Conservation (phyloP, 148 eudicot species). For the Arbutus unedo region DNA sequence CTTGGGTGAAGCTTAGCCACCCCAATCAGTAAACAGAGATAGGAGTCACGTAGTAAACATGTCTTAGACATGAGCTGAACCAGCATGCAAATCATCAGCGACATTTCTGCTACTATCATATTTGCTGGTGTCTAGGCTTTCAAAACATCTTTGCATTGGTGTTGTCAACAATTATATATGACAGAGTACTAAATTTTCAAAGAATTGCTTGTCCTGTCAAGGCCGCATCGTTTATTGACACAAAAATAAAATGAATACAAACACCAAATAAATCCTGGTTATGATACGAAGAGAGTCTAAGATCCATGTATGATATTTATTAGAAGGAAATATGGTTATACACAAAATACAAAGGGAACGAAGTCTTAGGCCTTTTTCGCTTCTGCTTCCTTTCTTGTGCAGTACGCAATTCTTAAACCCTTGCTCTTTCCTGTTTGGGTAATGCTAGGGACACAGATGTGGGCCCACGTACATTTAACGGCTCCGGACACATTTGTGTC, state of each 20-base stretch:
- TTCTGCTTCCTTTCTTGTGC: too few relatives aligned
- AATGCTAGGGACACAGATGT: too few relatives aligned
- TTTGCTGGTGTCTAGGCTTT: background rate
- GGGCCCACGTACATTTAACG: too few relatives aligned
- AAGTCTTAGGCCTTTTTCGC: background rate
- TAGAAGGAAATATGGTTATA: background rate
- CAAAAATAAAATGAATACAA: background rate
- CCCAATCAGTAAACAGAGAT: background rate
- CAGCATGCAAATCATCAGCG: background rate
- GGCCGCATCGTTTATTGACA: background rate
- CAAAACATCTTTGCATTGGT: background rate
- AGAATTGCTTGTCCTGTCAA: background rate
- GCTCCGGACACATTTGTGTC: too few relatives aligned
- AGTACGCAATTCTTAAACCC: too few relatives aligned
- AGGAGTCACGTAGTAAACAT: background rate
- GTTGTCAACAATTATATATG: background rate
- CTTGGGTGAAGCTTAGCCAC: background rate
- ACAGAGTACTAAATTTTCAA: background rate
- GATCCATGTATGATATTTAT: background rate
- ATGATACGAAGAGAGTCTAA: background rate
- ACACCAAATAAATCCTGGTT: background rate
- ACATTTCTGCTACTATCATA: too few relatives aligned
- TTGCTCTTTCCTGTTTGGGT: too few relatives aligned
- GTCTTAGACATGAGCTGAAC: background rate
- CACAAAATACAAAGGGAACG: background rate